phyloP scores from a whole-genome alignment of 352 stramenopile species.

The Phytophthora rubi region DNA sequence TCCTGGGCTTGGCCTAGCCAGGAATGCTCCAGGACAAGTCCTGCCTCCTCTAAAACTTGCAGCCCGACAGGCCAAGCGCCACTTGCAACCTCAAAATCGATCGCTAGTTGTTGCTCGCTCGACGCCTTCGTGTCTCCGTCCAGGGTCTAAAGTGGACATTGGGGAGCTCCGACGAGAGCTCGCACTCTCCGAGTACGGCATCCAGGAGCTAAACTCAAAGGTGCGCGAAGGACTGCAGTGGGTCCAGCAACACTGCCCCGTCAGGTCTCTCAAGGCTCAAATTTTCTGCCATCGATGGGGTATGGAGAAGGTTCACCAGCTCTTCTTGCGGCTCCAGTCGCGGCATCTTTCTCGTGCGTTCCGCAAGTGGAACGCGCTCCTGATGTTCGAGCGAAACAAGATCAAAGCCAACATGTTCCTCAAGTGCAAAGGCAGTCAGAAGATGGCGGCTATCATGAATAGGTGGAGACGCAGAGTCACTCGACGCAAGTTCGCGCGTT shows the following conservation, averaged over 20 bases:
- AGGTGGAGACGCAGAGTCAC: conserved; percentile 65
- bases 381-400: conserved; percentile 80
- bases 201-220: conserved; percentile 76
- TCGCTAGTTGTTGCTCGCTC: conserved; percentile 47
- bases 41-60: conserved; percentile 72
- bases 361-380: conserved; percentile 73
- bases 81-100: conserved; percentile 50
- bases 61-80: conserved; percentile 52
- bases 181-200: conserved; percentile 76
- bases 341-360: conserved; percentile 73
- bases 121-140: conserved; percentile 66
- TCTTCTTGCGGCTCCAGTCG: conserved; percentile 74
- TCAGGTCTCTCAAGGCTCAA: conserved; percentile 81
- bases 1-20: conserved; percentile 14
- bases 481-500: conserved; percentile 51
- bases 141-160: conserved; percentile 53
- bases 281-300: conserved; percentile 88
- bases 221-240: conserved; percentile 86
- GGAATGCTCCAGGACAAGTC: conserved; percentile 17
- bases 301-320: conserved; percentile 80
- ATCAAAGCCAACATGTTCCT: conserved; percentile 79
- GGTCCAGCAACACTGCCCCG: conserved; percentile 86
- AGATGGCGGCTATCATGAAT: conserved; percentile 70
- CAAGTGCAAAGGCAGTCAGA: conserved; percentile 83
- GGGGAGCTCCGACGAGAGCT: conserved; percentile 75